Base-by-base conservation (phyloP, 768 basidiomycete species). In the Suillus sp. region DNA sequence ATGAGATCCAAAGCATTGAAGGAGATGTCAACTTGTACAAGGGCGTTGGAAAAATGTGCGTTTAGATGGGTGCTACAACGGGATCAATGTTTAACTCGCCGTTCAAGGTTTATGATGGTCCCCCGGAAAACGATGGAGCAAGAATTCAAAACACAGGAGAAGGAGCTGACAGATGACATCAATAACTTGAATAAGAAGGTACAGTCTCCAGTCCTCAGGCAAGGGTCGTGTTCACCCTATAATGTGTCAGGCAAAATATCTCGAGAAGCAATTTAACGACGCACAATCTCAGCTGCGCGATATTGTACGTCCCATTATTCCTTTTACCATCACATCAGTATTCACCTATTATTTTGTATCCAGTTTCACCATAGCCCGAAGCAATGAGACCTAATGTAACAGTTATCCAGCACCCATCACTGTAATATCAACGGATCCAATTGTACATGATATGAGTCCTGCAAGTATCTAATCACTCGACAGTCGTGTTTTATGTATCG, bases 1-100 rank as follows among this genome's bases (percentile, higher is more conserved):
- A 89, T 67, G 95, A 98, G 74, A 87, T 98, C 65, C 80, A 79
- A 37, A 79, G 82, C 40, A 84, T 95, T 57, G 81, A 86, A 67
- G 85, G 85, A 32, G 83, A 90, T 64, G 88, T 91, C 14, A 93
- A 90, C 70, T 78, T 97, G 69, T 98, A 96, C 79, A 95, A 91
- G 71, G 96, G 96, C 54, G 92, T 98, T 51, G 96, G 96, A 37
- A 98, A 98, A 78, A 96, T 96, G 96, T 96, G 66, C 65, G 61
- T 67, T 25, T 56, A 32, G 40, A 47, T 57, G 27, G 7, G 57
- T 60, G 51, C 45, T 45, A 50, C 51, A 25, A 35, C 42, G 22
- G 53, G 16, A 47, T 20, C 30, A 50, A 32, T 60, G 53, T 51
- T 68, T 50, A 61, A 32, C 2, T 37, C 22, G 30, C 27, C 11